These are phyloP conservation scores for Agrocybe praecox DNA, from an alignment of 768 basidiomycete species.

Conservation along the genomic window DNA sequence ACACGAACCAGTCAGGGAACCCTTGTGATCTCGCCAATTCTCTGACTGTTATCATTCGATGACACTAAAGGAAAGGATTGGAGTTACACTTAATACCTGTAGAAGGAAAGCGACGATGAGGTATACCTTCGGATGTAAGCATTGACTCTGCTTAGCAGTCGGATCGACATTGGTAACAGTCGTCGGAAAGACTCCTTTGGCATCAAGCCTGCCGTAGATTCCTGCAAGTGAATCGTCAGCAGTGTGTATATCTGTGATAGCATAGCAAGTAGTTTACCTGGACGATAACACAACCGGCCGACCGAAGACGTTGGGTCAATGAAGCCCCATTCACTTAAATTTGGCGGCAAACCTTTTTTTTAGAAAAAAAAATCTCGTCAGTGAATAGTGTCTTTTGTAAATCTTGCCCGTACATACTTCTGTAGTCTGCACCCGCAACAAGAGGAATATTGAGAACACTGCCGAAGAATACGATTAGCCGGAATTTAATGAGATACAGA, in stretches of 20 bases:
- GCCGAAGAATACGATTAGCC: too few relatives aligned
- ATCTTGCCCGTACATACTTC: constrained; percentile 38
- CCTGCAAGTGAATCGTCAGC: constrained; percentile 24
- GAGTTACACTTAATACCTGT: background rate
- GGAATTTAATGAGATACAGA: too few relatives aligned
- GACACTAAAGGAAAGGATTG: constrained; percentile 44
- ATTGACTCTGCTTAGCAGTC: constrained; percentile 73
- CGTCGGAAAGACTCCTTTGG: constrained; percentile 61
- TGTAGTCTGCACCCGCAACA: constrained; percentile 61
- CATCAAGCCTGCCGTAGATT: constrained; percentile 61
- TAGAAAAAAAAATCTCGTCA: background rate
- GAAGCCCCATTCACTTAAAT: constrained; percentile 61
- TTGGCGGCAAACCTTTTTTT: constrained; percentile 41
- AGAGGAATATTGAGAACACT: constrained; percentile 69
- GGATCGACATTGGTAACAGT: constrained; percentile 81
- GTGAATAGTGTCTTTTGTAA: background rate
- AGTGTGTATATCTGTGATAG: background rate
- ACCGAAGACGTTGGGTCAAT: constrained; percentile 60
- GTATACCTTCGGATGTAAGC: constrained; percentile 67
- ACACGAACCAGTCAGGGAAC: constrained; percentile 75
- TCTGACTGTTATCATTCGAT: constrained; percentile 71
- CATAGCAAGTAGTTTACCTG: constrained; percentile 36
- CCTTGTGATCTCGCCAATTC: constrained; percentile 83
- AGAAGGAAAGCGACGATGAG: too few relatives aligned
- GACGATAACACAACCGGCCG: constrained; percentile 51